Percentiles rank a stretch among this genome's conserved stretches.
These are phyloP conservation scores for Tetrahymena borealis DNA, from an alignment of 73 alveolate species.

Conservation along the genomic window DNA sequence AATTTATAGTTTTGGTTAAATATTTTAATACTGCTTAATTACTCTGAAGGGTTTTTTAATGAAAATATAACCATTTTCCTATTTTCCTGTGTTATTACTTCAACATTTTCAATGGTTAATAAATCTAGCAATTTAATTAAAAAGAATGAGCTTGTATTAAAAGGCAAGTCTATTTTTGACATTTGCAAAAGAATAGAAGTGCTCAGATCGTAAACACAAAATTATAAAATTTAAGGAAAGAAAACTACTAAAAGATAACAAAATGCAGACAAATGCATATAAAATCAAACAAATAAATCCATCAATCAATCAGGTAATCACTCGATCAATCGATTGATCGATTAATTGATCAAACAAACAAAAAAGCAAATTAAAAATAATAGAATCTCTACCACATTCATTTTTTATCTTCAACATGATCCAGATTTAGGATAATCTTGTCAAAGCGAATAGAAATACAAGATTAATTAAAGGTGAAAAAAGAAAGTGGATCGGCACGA, in stretches of 20 bases:
- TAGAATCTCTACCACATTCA: conserved; percentile 1
- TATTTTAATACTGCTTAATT: too few relatives aligned
- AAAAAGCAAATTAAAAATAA: neutral
- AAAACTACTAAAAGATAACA: neutral
- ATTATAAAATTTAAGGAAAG: neutral
- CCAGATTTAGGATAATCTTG: neutral
- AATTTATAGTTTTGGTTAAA: too few relatives aligned
- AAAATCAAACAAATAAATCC: neutral
- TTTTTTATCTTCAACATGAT: neutral
- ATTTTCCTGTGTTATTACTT: too few relatives aligned
- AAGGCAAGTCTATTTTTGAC: neutral
- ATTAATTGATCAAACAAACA: neutral
- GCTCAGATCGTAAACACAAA: neutral
- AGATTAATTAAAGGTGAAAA: neutral
- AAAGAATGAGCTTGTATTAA: too few relatives aligned
- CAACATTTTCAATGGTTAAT: too few relatives aligned
- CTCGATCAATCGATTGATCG: neutral
- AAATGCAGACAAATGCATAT: neutral
- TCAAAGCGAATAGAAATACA: neutral
- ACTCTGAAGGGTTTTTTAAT: too few relatives aligned
- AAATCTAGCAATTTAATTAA: too few relatives aligned
- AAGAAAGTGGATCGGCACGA: neutral
- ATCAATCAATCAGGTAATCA: neutral
- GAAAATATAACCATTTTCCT: too few relatives aligned
- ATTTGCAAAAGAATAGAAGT: neutral